A percentile compares a stretch with the other conserved stretches of the same genome.
Conservation (phyloP, 495 filamentous ascomycete species). For the Penicillium ucsense region DNA sequence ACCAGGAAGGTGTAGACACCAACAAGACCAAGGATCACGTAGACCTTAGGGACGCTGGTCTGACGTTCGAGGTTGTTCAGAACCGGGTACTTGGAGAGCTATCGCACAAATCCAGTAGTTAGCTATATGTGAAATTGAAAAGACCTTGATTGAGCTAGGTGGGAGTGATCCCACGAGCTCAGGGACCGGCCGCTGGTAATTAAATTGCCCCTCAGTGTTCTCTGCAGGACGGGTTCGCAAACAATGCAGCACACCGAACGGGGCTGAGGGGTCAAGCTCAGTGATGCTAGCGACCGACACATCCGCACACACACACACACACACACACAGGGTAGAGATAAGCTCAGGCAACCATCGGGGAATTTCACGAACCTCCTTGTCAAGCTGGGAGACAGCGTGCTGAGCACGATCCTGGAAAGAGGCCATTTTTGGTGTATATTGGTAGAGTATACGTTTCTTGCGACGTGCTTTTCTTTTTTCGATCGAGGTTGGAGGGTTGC, state of each 20-base stretch:
- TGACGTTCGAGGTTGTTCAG: conserved; percentile 97
- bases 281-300: conserved; percentile 8
- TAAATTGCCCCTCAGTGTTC: background rate
- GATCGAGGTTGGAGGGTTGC: background rate
- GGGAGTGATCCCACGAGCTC: too few relatives aligned
- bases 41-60: conserved; percentile 90
- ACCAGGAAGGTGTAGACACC: conserved; percentile 95
- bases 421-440: conserved; percentile 32
- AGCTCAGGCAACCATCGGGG: background rate
- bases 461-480: background rate
- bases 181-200: background rate
- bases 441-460: too few relatives aligned
- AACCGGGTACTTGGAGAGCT: conserved; percentile 94
- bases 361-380: conserved; percentile 76
- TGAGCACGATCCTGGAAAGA: conserved; percentile 90
- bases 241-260: conserved; percentile 6
- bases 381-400: conserved; percentile 79
- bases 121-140: too few relatives aligned
- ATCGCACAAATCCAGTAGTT: conserved; percentile 4
- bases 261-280: conserved; percentile 12
- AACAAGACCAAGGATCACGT: conserved; percentile 75
- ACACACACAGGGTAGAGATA: conserved; percentile 15
- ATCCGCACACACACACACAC: conserved; percentile 4
- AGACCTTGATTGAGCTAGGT: too few relatives aligned
- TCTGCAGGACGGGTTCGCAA: conserved; percentile 6